Evolutionary conservation across 108 stramenopile genomes (phyloP).

Genomic region (Nitzschia sp.): DNA sequence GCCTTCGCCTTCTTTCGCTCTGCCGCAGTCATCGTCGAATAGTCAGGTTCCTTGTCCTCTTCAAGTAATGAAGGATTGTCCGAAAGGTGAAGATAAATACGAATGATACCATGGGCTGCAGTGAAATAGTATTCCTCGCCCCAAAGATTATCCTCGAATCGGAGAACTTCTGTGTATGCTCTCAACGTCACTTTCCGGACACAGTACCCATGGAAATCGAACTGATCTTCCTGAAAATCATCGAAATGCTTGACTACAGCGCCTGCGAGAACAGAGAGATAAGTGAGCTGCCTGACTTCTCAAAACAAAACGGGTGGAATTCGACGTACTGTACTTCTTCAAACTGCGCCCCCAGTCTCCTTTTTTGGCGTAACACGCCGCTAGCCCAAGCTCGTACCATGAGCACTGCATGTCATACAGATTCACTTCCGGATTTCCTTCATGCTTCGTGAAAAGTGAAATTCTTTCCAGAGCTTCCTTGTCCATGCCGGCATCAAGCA

Average conservation of each 20-base stretch:
- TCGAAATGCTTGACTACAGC: constrained; percentile 94
- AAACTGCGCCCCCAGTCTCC: constrained; percentile 73
- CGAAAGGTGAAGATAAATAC: constrained; percentile 73
- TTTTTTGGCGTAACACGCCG: constrained; percentile 60
- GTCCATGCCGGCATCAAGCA: constrained; percentile 88
- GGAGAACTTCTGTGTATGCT: constrained; percentile 88
- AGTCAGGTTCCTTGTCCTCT: constrained; percentile 76
- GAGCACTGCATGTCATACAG: constrained; percentile 97
- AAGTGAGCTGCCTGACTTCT: background rate
- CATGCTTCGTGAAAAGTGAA: constrained; percentile 88
- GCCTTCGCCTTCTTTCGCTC: constrained; percentile 87
- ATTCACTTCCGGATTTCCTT: constrained; percentile 93
- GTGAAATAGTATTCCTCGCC: constrained; percentile 76
- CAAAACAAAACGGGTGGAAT: background rate
- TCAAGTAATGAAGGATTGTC: constrained; percentile 59
- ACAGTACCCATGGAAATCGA: constrained; percentile 98
- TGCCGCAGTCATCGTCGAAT: constrained; percentile 82
- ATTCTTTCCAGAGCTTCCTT: constrained; percentile 79
- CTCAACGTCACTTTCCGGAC: constrained; percentile 95
- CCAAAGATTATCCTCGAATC: constrained; percentile 87
- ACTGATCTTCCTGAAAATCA: constrained; percentile 97
- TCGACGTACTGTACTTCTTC: constrained; percentile 77
- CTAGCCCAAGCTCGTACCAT: constrained; percentile 97
- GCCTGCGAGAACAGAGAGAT: constrained; percentile 37
- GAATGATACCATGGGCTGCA: constrained; percentile 80